These are phyloP conservation scores for Comarum palustre DNA, from an alignment of 306 rosid genomes.

Conservation along the genomic window DNA sequence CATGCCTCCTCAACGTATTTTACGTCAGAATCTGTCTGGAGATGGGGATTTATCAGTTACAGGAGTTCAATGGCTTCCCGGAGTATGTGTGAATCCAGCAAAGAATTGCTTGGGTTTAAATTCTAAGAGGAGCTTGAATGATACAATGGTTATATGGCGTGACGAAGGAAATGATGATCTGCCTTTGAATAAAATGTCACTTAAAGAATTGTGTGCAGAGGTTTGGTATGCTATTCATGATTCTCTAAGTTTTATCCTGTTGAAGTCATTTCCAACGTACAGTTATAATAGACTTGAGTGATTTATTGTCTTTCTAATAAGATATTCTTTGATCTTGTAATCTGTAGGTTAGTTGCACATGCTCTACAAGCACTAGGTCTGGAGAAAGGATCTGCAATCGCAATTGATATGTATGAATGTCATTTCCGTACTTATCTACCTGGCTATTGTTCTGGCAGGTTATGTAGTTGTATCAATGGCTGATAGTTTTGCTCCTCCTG, in stretches of 20 bases:
- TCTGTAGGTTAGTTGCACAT: constrained; percentile 78
- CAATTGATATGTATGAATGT: constrained; percentile 92
- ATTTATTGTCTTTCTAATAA: not conserved
- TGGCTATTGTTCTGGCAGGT: constrained; percentile 83
- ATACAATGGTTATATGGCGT: constrained; percentile 67
- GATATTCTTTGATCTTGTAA: constrained; percentile 31
- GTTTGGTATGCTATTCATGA: constrained; percentile 64
- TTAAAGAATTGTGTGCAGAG: constrained; percentile 58
- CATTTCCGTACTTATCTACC: constrained; percentile 76
- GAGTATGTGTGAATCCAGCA: constrained; percentile 79
- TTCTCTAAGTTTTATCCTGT: constrained; percentile 4
- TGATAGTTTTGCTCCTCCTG: constrained; percentile 89
- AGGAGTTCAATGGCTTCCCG: constrained; percentile 87
- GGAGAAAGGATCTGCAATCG: constrained; percentile 85
- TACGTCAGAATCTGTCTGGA: constrained; percentile 39
- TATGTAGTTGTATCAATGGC: constrained; percentile 88
- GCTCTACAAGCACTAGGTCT: constrained; percentile 64
- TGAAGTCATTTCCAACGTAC: constrained; percentile 4
- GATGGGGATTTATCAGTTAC: constrained; percentile 40
- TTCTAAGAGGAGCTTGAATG: constrained; percentile 57
- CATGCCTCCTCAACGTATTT: constrained; percentile 63
- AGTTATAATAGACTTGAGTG: not conserved
- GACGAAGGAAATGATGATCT: constrained; percentile 68
- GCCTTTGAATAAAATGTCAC: constrained; percentile 60
- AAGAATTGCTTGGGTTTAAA: constrained; percentile 61